Evolutionary conservation across 1,284 basidiomycete genomes (phyloP), one percentile per base, ranked within the genome.

Genomic region (Tylopilus sp.): DNA sequence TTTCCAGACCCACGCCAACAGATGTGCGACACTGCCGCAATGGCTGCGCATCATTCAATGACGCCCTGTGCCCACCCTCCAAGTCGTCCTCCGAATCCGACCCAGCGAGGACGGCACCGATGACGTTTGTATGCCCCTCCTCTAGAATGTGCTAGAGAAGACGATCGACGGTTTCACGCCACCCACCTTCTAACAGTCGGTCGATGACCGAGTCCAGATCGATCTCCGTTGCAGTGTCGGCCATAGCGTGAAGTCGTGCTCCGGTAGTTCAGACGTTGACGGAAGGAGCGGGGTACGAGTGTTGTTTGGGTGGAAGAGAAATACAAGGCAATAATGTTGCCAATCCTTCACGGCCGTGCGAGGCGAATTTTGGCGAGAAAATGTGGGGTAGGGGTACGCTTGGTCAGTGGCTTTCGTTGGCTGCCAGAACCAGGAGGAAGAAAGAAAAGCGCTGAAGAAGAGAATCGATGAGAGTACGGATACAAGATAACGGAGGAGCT

Each of bases 181-280:
- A 73, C 89, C 76, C 76, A 94, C 94, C 94, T 85, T 96, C 94
- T 59, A 96, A 78, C 59, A 96, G 79, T 57, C 93, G 82, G 84
- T 96, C 94, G 69, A 97, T 96, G 77, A 96, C 91, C 72, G 92
- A 94, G 78, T 97, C 94, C 59, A 97, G 82, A 81, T 96, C 94
- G 73, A 96, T 94, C 71, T 95, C 93, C 66, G 85, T 85, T 58
- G 77, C 72, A 56, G 80, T 72, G 63, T 85, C 83, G 63, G 82
- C 78, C 81, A 82, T 82, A 47, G 47, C 45, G 53, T 36, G 43
- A 37, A 28, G 54, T 48, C 51, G 58, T 56, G 46, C 29, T 53
- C 49, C 34, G 37, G 50, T 30, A 35, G 49, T 54, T 58, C 34
- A 50, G 46, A 45, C 17, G 52, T 50, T 49, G 61, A 54, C 36